Evolutionary conservation across 148 eudicot genomes (phyloP).

Genomic region (Nepenthes mirabilis): DNA sequence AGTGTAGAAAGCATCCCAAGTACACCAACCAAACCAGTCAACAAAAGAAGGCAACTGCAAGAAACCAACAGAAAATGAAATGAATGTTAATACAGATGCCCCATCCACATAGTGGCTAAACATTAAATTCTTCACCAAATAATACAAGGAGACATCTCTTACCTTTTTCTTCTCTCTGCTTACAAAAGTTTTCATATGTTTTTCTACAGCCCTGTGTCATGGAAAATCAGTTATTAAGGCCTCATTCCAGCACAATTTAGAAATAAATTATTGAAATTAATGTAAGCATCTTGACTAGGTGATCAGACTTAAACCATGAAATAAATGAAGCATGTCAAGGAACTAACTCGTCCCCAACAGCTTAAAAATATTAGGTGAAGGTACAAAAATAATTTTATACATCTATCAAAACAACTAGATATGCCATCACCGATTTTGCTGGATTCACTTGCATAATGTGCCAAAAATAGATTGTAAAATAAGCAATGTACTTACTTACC

Average conservation of each 20-base stretch:
- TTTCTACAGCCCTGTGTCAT: constrained; percentile 62
- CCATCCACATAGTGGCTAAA: background rate
- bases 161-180: constrained; percentile 91
- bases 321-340: no score
- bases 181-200: constrained; percentile 82
- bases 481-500: no score
- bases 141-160: constrained; percentile 5
- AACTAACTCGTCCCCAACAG: no score
- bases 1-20: constrained; percentile 99
- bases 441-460: background rate
- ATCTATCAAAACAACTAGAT: no score
- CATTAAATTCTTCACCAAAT: background rate
- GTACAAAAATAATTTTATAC: no score
- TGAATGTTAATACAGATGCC: constrained; percentile 2
- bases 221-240: background rate
- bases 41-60: constrained; percentile 66
- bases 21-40: constrained; percentile 99
- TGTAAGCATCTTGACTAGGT: background rate
- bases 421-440: background rate
- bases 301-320: no score
- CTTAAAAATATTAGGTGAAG: no score
- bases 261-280: background rate
- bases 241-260: background rate
- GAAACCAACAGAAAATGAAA: constrained; percentile 7
- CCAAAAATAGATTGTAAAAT: no score